phyloP scores from a whole-genome alignment of 2,329 filamentous ascomycete genomes.

The Escovopsis sp. region DNA sequence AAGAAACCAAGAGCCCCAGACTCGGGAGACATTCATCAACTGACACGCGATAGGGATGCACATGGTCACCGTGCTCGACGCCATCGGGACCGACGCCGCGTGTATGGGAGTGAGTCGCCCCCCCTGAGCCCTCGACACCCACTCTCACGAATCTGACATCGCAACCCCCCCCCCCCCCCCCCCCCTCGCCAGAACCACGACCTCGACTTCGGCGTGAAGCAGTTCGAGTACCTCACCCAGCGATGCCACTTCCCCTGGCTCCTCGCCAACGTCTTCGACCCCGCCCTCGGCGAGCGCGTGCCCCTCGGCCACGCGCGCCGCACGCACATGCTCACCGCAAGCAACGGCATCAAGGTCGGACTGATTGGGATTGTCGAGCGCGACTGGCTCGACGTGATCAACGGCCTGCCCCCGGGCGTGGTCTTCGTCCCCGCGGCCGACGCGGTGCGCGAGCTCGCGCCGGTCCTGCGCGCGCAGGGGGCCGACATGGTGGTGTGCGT shows the following conservation, averaged over 20 bases:
- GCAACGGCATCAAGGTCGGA: conserved; percentile 74
- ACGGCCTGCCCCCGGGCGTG: conserved; percentile 65
- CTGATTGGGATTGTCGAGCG: conserved; percentile 74
- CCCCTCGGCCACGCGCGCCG: conserved; percentile 62
- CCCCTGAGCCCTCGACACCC: no score
- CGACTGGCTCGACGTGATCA: conserved; percentile 84
- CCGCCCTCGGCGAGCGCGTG: conserved; percentile 57
- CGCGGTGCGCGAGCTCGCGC: conserved; percentile 62
- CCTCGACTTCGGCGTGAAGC: conserved; percentile 75
- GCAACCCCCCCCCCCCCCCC: no score
- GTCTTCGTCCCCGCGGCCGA: conserved; percentile 66
- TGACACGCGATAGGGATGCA: conserved; percentile 42
- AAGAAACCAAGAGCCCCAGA: no score
- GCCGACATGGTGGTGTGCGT: conserved; percentile 72
- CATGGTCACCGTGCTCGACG: conserved; percentile 77
- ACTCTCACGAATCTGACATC: no score
- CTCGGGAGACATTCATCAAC: not conserved
- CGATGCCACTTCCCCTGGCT: conserved; percentile 83
- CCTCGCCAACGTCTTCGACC: conserved; percentile 75
- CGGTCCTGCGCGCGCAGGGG: conserved; percentile 56
- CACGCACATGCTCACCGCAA: conserved; percentile 62
- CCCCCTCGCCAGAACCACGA: conserved; percentile 56
- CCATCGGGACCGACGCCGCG: conserved; percentile 61
- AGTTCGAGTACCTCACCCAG: conserved; percentile 56
- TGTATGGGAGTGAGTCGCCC: conserved; percentile 56